phyloP scores from a whole-genome alignment of 345 rosid genomes.

The Fremontodendron californicum region DNA sequence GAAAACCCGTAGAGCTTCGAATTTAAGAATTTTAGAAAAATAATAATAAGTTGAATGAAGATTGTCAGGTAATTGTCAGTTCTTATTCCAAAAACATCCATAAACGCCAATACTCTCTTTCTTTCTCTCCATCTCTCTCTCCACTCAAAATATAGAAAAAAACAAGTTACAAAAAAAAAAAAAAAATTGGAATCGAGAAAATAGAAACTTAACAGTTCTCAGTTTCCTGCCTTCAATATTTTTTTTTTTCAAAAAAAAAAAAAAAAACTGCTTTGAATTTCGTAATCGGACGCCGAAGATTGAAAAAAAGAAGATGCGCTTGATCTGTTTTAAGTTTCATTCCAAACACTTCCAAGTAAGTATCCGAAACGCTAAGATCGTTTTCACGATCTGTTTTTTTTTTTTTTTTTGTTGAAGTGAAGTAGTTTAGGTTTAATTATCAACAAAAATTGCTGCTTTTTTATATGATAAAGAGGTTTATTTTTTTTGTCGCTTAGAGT shows the following conservation, averaged over 20 bases:
- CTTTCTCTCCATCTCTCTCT: background rate
- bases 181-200: background rate
- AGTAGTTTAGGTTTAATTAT: background rate
- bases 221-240: background rate
- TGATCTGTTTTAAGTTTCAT: slow-evolving; percentile 22
- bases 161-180: too few relatives aligned
- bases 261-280: background rate
- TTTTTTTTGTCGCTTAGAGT: background rate
- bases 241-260: background rate
- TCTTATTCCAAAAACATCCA: background rate
- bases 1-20: too few relatives aligned
- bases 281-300: background rate
- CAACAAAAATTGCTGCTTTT: background rate
- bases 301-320: slow-evolving; percentile 26
- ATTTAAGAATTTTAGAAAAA: background rate
- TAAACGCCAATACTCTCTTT: background rate
- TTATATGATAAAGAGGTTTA: background rate
- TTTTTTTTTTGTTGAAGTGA: background rate
- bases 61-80: background rate
- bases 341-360: slow-evolving; percentile 33
- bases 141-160: background rate
- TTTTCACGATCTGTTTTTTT: background rate
- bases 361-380: background rate
- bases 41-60: background rate
- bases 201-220: background rate